phyloP scores from a whole-genome alignment of 2,329 filamentous ascomycete genomes.

The Talaromyces sp. region DNA sequence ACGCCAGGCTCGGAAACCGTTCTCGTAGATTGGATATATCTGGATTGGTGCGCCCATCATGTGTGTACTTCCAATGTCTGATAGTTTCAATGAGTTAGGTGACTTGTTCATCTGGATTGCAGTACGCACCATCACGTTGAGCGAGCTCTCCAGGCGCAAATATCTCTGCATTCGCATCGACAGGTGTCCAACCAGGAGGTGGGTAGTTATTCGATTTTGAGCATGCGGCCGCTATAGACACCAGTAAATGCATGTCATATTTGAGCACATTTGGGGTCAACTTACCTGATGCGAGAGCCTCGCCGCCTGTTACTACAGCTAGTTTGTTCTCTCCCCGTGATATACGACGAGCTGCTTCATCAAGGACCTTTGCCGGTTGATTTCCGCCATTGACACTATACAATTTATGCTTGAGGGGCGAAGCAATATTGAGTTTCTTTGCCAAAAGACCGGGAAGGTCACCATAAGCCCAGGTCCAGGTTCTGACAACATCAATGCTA shows the following conservation, averaged over 20 bases:
- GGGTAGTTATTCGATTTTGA: constrained; percentile 54
- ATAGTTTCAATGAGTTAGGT: background rate
- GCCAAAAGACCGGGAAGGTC: constrained; percentile 58
- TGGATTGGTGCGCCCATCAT: constrained; percentile 64
- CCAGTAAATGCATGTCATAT: constrained; percentile 21
- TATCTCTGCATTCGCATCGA: constrained; percentile 50
- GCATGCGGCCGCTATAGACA: constrained; percentile 51
- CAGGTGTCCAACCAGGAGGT: constrained; percentile 60
- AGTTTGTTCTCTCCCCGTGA: constrained; percentile 55
- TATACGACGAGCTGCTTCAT: constrained; percentile 61
- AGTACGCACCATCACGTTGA: constrained; percentile 41
- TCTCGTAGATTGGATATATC: constrained; percentile 67
- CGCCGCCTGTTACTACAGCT: constrained; percentile 62
- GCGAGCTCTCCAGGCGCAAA: constrained; percentile 53
- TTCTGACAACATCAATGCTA: constrained; percentile 59
- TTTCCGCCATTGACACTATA: constrained; percentile 64
- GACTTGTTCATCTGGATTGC: background rate
- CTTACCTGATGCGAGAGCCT: constrained; percentile 59
- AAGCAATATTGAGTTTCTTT: constrained; percentile 49
- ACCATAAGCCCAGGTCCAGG: constrained; percentile 64
- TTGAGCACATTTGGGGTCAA: constrained; percentile 19
- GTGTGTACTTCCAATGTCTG: constrained; percentile 58
- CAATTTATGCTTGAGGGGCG: constrained; percentile 43
- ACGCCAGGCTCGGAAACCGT: constrained; percentile 58
- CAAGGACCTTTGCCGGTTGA: constrained; percentile 61